phyloP scores from a whole-genome alignment of 2,329 filamentous ascomycete species.

The Nemania bipapillata region DNA sequence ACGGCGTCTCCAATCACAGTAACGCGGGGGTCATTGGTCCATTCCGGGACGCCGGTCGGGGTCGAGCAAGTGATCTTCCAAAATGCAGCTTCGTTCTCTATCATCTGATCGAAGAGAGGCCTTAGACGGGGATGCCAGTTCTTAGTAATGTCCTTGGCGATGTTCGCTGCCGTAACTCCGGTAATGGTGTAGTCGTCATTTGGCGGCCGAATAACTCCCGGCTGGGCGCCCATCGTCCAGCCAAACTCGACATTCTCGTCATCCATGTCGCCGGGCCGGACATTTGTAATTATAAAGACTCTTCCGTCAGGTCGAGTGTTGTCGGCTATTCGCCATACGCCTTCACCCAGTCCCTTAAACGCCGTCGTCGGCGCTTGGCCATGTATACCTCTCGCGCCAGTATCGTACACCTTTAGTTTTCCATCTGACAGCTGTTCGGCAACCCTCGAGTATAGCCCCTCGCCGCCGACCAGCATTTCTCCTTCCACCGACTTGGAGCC shows the following conservation, averaged over 20 bases:
- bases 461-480: conserved; percentile 58
- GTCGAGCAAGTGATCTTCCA: conserved; percentile 74
- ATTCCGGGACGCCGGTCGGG: conserved; percentile 68
- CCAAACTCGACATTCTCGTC: conserved; percentile 67
- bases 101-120: conserved; percentile 69
- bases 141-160: conserved; percentile 65
- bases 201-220: conserved; percentile 67
- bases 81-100: conserved; percentile 67
- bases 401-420: conserved; percentile 70
- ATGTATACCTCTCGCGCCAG: conserved; percentile 71
- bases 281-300: conserved; percentile 71
- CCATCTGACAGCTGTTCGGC: conserved; percentile 69
- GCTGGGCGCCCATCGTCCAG: conserved; percentile 70
- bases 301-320: conserved; percentile 57
- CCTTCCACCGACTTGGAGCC: conserved; percentile 53
- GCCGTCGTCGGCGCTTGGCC: conserved; percentile 71
- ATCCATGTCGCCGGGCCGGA: conserved; percentile 68
- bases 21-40: conserved; percentile 67
- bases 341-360: conserved; percentile 71
- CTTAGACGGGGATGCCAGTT: conserved; percentile 67
- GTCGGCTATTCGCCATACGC: conserved; percentile 68
- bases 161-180: conserved; percentile 65
- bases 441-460: conserved; percentile 70
- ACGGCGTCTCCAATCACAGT: conserved; percentile 69
- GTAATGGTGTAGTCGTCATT: conserved; percentile 70